Conservation (phyloP, 2,329 filamentous ascomycete genomes). For the Seiridium unicorne region DNA sequence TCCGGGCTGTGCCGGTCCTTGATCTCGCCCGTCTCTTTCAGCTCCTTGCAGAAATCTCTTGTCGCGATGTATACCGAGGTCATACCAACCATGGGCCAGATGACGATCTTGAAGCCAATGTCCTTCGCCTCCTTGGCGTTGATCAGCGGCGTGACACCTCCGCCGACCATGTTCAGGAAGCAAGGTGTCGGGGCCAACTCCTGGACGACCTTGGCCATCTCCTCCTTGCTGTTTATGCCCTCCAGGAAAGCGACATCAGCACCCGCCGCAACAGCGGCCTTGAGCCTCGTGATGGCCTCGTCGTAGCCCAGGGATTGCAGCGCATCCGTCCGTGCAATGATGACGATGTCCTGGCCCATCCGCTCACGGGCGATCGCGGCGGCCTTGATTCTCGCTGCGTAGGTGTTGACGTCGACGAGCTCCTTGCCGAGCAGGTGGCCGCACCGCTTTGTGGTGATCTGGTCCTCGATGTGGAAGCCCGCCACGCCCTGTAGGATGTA, state of each 20-base stretch:
- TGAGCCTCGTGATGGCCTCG: conserved; percentile 44
- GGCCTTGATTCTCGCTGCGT: conserved; percentile 26
- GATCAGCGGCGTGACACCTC: conserved; percentile 30
- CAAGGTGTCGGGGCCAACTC: conserved; percentile 30
- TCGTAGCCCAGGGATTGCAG: conserved; percentile 50
- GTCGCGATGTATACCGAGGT: conserved; percentile 28
- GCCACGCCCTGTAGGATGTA: conserved; percentile 27
- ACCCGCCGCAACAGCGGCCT: conserved; percentile 43
- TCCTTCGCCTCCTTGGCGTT: conserved; percentile 21
- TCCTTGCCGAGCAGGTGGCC: conserved; percentile 33
- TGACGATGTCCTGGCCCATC: conserved; percentile 47
- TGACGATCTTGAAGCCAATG: conserved; percentile 29
- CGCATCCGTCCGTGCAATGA: conserved; percentile 58
- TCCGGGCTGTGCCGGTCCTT: conserved; percentile 23
- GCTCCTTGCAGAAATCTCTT: conserved; percentile 26
- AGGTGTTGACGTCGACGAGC: conserved; percentile 25
- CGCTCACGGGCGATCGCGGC: conserved; percentile 33
- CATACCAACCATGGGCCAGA: conserved; percentile 29
- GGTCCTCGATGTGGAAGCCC: conserved; percentile 31
- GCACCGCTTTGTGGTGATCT: conserved; percentile 33
- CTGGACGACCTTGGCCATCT: conserved; percentile 36
- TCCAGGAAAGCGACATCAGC: conserved; percentile 55
- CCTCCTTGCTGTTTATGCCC: conserved; percentile 43
- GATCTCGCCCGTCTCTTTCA: conserved; percentile 28
- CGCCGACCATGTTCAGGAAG: conserved; percentile 29